Percentiles rank a stretch among this genome's conserved stretches.
phyloP scores from a whole-genome alignment of 139 green algal genomes.

The Edaphochlamys debaryana region DNA sequence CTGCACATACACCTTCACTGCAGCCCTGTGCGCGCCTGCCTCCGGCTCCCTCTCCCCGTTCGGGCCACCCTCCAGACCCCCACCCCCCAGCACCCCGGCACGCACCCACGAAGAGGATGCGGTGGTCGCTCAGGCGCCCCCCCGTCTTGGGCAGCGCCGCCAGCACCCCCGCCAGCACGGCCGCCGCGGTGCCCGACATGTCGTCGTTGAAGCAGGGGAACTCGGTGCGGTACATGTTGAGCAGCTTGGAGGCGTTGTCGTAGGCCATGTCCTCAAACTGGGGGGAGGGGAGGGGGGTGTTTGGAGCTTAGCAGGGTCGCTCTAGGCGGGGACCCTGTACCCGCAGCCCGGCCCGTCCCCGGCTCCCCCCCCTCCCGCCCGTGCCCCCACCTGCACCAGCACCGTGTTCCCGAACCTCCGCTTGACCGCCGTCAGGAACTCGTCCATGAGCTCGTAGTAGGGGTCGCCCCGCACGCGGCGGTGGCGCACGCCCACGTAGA shows the following conservation, averaged over 20 bases:
- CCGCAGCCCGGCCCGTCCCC: too few species aligned
- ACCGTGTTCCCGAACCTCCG: slow-evolving; percentile 83
- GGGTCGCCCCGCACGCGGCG: slow-evolving; percentile 66
- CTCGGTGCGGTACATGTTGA: slow-evolving; percentile 71
- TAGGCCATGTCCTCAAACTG: slow-evolving; percentile 83
- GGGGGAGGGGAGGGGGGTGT: not conserved
- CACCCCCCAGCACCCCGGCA: not conserved
- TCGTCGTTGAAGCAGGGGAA: slow-evolving; percentile 88
- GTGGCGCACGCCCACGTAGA: slow-evolving; percentile 73
- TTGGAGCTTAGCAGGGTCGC: not conserved
- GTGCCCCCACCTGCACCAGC: slow-evolving; percentile 68
- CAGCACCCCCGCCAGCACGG: slow-evolving; percentile 81
- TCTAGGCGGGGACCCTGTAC: too few species aligned
- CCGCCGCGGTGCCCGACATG: slow-evolving; percentile 73
- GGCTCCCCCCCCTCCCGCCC: not conserved
- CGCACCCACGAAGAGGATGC: slow-evolving; percentile 71
- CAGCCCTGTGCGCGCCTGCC: too few species aligned
- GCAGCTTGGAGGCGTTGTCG: slow-evolving; percentile 74
- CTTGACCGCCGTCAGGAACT: slow-evolving; percentile 80
- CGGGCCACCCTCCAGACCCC: slow-evolving; percentile 50
- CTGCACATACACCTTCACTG: too few species aligned
- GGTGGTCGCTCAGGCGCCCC: slow-evolving; percentile 71
- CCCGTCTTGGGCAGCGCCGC: slow-evolving; percentile 73
- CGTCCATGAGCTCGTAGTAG: slow-evolving; percentile 87
- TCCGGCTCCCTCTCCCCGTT: too few species aligned